Percentiles rank a stretch among this genome's conserved stretches.
These are phyloP conservation scores for Cytospora piceae DNA, from an alignment of 2,329 filamentous ascomycete genomes.

Conservation along the genomic window DNA sequence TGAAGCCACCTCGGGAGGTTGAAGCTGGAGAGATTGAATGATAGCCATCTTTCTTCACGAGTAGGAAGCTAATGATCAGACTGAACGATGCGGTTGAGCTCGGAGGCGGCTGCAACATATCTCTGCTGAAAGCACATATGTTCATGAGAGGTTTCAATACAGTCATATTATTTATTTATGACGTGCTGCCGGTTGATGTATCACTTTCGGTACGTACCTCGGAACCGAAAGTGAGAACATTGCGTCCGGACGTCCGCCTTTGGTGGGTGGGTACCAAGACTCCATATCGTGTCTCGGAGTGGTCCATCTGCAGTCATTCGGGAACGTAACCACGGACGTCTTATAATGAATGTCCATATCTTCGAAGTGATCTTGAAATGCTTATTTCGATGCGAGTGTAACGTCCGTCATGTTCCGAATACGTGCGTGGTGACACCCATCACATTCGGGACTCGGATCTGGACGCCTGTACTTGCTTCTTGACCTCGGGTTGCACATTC, in stretches of 20 bases:
- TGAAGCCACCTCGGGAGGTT: not conserved
- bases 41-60: not conserved
- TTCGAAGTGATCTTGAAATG: no score
- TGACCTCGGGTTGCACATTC: not conserved
- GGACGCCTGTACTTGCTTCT: not conserved
- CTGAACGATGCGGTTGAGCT: not conserved
- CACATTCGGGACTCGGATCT: not conserved
- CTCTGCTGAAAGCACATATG: not conserved
- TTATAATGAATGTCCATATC: no score
- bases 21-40: not conserved
- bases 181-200: not conserved
- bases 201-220: not conserved
- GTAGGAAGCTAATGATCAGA: not conserved
- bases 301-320: not conserved
- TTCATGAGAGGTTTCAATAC: not conserved
- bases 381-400: not conserved
- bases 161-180: not conserved
- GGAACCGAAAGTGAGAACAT: not conserved
- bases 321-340: not conserved
- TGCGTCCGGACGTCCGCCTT: not conserved
- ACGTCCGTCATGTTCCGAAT: not conserved
- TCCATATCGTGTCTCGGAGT: not conserved
- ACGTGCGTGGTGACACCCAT: not conserved
- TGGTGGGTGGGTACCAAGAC: not conserved
- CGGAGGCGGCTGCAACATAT: not conserved